Percentiles rank a stretch among this genome's conserved stretches.
phyloP scores from a whole-genome alignment of 2,329 filamentous ascomycete genomes.

The Nemania sp. region DNA sequence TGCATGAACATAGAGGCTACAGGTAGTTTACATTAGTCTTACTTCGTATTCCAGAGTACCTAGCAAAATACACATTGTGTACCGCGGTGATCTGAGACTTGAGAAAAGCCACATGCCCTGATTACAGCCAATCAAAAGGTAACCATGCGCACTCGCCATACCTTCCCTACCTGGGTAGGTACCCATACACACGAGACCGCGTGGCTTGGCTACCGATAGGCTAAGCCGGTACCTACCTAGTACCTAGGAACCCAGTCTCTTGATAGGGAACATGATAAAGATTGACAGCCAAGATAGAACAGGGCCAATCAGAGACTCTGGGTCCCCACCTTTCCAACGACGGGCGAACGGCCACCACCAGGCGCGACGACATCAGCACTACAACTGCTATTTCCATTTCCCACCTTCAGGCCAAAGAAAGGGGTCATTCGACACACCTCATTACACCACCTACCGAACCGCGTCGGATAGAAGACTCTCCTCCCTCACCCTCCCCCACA shows the following conservation, averaged over 20 bases:
- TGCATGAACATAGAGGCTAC: too few relatives aligned
- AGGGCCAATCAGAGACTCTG: conserved; percentile 10
- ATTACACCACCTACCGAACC: conserved; percentile 23
- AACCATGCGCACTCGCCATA: too few relatives aligned
- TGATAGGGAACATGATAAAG: conserved; percentile 19
- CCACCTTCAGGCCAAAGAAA: conserved; percentile 16
- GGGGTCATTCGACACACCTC: conserved; percentile 29
- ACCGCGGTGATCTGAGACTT: not conserved
- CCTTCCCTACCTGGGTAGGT: too few relatives aligned
- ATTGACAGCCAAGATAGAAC: conserved; percentile 22
- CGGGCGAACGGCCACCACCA: conserved; percentile 21
- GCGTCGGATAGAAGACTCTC: conserved; percentile 10
- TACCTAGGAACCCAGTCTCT: too few relatives aligned
- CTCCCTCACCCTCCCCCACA: not conserved
- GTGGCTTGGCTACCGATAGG: conserved; percentile 20
- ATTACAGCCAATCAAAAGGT: conserved; percentile 16
- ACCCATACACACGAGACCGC: conserved; percentile 10
- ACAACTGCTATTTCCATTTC: conserved; percentile 23
- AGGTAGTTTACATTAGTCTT: too few relatives aligned
- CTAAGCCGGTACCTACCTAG: too few relatives aligned
- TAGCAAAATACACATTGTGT: too few relatives aligned
- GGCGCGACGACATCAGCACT: conserved; percentile 34
- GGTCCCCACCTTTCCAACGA: conserved; percentile 14
- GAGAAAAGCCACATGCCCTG: conserved; percentile 17
- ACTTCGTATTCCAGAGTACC: too few relatives aligned